Conservation (phyloP, 2,329 filamentous ascomycete genomes). For the Ceratocystis destructans region DNA sequence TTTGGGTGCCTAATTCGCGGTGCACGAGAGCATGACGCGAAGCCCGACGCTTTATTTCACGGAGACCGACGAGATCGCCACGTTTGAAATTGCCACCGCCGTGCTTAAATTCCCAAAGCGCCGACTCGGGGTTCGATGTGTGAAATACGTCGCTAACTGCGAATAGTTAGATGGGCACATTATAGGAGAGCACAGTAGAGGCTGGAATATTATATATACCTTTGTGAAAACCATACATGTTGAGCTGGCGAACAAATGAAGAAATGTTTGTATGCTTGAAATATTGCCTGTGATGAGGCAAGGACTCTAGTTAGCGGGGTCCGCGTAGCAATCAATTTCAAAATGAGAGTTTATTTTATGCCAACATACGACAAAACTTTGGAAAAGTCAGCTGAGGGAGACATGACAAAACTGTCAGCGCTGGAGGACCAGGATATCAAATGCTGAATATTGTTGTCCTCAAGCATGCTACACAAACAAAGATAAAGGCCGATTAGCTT, state of each 20-base stretch:
- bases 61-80: slow-evolving; percentile 75
- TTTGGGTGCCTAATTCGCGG: slow-evolving; percentile 73
- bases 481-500: slow-evolving; percentile 22
- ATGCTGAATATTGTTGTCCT: slow-evolving; percentile 84
- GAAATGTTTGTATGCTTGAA: slow-evolving; percentile 99
- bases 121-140: slow-evolving; percentile 81
- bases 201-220: slow-evolving; percentile 37
- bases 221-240: slow-evolving; percentile 99
- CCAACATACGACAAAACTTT: slow-evolving; percentile 83
- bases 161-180: slow-evolving; percentile 15
- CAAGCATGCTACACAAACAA: slow-evolving; percentile 62
- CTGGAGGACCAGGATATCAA: slow-evolving; percentile 91
- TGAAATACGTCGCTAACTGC: slow-evolving; percentile 96
- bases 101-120: slow-evolving; percentile 97
- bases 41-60: slow-evolving; percentile 90
- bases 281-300: slow-evolving; percentile 55
- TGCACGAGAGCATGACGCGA: slow-evolving; percentile 89
- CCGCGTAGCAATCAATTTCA: background rate
- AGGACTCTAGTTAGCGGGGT: background rate
- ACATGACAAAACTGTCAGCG: slow-evolving; percentile 98
- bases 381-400: slow-evolving; percentile 89
- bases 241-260: slow-evolving; percentile 91
- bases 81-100: slow-evolving; percentile 95
- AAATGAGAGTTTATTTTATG: no score
- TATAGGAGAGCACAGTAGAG: background rate